phyloP scores from a whole-genome alignment of 352 stramenopile genomes.

The Phytophthora foliorum region DNA sequence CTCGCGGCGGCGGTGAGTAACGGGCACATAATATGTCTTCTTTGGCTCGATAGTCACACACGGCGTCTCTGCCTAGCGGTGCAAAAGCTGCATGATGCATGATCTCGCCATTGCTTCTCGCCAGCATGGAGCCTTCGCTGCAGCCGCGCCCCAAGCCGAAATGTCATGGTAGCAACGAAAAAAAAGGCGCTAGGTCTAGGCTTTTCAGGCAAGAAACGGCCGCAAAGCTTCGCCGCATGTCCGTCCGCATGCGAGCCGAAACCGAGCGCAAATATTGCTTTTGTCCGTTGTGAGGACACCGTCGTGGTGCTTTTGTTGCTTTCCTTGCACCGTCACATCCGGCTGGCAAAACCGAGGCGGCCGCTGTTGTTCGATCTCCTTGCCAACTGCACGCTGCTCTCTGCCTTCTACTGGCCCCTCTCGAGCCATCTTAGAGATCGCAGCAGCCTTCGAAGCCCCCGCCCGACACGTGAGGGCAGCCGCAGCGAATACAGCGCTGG shows the following conservation, averaged over 20 bases:
- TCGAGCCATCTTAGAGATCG: neutral
- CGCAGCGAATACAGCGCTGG: no score
- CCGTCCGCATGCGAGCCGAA: neutral
- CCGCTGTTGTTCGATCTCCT: slow-evolving; percentile 39
- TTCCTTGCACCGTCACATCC: neutral
- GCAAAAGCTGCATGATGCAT: neutral
- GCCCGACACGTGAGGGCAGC: no score
- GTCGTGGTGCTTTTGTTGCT: no score
- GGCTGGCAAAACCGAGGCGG: neutral
- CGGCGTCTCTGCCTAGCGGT: slow-evolving; percentile 2
- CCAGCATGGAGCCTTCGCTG: neutral
- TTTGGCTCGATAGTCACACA: slow-evolving; percentile 9
- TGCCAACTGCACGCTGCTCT: slow-evolving; percentile 33
- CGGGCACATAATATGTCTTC: no score
- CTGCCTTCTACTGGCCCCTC: slow-evolving; percentile 18
- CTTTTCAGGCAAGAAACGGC: slow-evolving; percentile 28
- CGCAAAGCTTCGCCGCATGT: slow-evolving; percentile 13
- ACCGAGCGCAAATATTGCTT: neutral
- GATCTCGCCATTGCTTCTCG: no score
- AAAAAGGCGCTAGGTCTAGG: slow-evolving; percentile 8
- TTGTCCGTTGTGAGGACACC: neutral
- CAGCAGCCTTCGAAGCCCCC: no score
- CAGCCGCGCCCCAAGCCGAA: slow-evolving; percentile 12
- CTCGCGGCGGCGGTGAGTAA: slow-evolving; percentile 4
- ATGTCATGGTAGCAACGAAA: slow-evolving; percentile 29